Conservation (phyloP, 1,284 basidiomycete species). For the Ustilago trichophora region DNA sequence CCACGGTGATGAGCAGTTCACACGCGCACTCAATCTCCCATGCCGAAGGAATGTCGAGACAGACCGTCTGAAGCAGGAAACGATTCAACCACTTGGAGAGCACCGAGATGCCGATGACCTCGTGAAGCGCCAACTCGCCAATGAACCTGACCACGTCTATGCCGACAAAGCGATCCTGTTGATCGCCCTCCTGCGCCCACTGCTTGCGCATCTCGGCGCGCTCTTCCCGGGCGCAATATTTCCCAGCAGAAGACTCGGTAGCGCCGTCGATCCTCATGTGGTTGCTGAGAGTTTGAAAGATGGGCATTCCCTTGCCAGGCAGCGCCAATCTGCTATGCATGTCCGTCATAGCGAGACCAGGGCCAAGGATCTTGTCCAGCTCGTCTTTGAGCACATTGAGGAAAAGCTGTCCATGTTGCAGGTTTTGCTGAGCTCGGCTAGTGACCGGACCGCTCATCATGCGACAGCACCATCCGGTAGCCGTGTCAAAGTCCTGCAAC, state of each 20-base stretch:
- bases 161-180: conserved; percentile 14
- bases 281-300: neutral
- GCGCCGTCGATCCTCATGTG: neutral
- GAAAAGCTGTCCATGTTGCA: conserved; percentile 26
- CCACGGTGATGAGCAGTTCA: conserved; percentile 50
- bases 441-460: neutral
- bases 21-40: conserved; percentile 59
- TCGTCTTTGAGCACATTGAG: conserved; percentile 24
- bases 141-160: conserved; percentile 28
- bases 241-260: neutral
- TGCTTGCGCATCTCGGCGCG: conserved; percentile 4
- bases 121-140: conserved; percentile 37
- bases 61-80: conserved; percentile 49
- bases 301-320: neutral
- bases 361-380: conserved; percentile 16
- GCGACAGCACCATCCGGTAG: conserved; percentile 11
- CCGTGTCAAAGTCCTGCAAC: conserved; percentile 21
- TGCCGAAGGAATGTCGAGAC: conserved; percentile 47
- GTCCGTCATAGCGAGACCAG: conserved; percentile 11
- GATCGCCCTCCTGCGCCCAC: conserved; percentile 18
- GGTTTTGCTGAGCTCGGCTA: neutral
- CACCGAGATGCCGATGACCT: conserved; percentile 4
- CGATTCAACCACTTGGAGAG: conserved; percentile 49
- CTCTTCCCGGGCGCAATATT: conserved; percentile 2
- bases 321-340: conserved; percentile 17